These are phyloP conservation scores for Moniliella sp. DNA, from an alignment of 1,284 basidiomycete species.

Conservation along the genomic window DNA sequence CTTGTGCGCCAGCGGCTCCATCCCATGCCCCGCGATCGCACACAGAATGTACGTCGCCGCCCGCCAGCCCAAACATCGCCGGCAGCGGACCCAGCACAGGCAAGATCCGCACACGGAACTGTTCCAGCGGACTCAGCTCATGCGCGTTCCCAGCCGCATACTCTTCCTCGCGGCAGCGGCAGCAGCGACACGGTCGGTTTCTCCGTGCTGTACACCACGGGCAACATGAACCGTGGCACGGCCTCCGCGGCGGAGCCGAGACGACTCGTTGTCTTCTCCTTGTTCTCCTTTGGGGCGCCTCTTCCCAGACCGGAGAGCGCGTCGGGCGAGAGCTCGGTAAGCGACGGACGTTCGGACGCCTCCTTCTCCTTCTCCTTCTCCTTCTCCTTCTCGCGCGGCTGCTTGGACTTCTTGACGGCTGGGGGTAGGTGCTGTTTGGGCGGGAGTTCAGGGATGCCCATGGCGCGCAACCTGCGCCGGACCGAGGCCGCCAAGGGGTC, in stretches of 20 bases:
- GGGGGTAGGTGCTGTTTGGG: constrained; percentile 1
- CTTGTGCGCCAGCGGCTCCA: constrained; percentile 26
- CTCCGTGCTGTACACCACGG: constrained; percentile 73
- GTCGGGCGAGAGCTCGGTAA: too few species aligned
- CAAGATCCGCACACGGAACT: constrained; percentile 73
- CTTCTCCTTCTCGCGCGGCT: too few species aligned
- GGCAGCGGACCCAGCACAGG: constrained; percentile 45
- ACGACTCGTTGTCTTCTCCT: too few species aligned
- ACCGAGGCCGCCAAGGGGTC: constrained; percentile 84
- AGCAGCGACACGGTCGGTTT: constrained; percentile 60
- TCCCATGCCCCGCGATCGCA: constrained; percentile 19
- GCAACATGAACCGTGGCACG: constrained; percentile 8
- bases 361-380: too few species aligned
- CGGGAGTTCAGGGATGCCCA: constrained; percentile 17
- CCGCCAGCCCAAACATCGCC: constrained; percentile 29
- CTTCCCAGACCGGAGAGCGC: too few species aligned
- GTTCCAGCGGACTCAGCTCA: constrained; percentile 73
- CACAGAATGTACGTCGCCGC: constrained; percentile 28
- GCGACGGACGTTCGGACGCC: too few species aligned
- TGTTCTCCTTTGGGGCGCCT: too few species aligned
- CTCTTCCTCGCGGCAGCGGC: constrained; percentile 69
- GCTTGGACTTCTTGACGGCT: neutral
- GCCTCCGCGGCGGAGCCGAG: neutral
- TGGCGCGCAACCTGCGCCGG: constrained; percentile 49
- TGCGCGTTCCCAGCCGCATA: constrained; percentile 70